Percentiles rank a stretch among this genome's conserved stretches.
These are phyloP conservation scores for Carex myosuroides DNA, from an alignment of 176 grass and related monocot genomes.

Conservation along the genomic window DNA sequence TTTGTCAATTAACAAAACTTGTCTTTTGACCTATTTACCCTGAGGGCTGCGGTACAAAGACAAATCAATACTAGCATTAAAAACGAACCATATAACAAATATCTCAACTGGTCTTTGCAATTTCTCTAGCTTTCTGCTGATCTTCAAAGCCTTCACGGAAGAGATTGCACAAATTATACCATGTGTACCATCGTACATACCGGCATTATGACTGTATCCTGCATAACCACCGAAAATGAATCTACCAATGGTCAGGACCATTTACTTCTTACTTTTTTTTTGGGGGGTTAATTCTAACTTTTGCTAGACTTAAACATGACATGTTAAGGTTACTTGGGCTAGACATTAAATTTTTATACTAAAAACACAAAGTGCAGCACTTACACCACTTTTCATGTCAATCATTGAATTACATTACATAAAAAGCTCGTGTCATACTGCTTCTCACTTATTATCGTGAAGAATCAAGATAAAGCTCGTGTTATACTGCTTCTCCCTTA, in stretches of 20 bases:
- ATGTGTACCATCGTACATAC: slow-evolving; percentile 82
- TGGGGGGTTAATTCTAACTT: too few species aligned
- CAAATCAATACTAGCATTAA: neutral
- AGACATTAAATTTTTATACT: too few species aligned
- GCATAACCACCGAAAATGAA: slow-evolving; percentile 19
- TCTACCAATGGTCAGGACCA: neutral
- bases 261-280: neutral
- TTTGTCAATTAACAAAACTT: neutral
- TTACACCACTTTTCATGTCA: too few species aligned
- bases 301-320: too few species aligned
- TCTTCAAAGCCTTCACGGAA: slow-evolving; percentile 76
- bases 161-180: slow-evolving; percentile 77
- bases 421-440: too few species aligned
- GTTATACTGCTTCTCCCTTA: too few species aligned
- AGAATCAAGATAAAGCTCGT: too few species aligned
- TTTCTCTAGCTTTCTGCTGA: slow-evolving; percentile 54
- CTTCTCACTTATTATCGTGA: too few species aligned
- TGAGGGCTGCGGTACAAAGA: neutral
- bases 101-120: slow-evolving; percentile 71
- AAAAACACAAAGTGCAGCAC: too few species aligned
- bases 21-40: neutral
- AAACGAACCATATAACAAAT: neutral
- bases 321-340: too few species aligned
- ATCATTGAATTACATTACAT: too few species aligned
- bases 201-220: slow-evolving; percentile 94